Evolutionary conservation across 1,284 basidiomycete genomes (phyloP).

Genomic region (Wolfiporia cocos): DNA sequence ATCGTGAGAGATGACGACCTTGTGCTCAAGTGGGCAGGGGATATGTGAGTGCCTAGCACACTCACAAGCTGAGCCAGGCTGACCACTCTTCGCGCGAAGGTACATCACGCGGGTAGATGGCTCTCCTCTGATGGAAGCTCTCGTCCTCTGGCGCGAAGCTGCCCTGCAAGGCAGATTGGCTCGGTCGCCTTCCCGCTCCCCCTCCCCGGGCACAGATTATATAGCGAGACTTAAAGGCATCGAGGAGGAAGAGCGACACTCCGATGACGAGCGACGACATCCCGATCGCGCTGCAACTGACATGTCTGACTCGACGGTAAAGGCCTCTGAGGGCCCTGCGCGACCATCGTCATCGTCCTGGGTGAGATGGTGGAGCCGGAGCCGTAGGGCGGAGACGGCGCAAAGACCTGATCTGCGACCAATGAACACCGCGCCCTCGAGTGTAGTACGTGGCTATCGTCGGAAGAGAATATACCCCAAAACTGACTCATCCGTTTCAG

Average conservation of each 20-base stretch:
- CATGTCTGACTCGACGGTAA: conserved; percentile 3
- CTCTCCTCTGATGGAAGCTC: conserved; percentile 61
- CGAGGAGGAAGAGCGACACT: conserved; percentile 27
- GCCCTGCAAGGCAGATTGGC: conserved; percentile 32
- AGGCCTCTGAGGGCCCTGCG: conserved; percentile 30
- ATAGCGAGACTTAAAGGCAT: conserved; percentile 19
- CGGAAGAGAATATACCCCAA: conserved; percentile 4
- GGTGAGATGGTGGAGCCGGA: conserved; percentile 73
- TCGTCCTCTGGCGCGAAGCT: conserved; percentile 53
- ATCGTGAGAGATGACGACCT: conserved; percentile 51
- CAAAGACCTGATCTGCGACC: conserved; percentile 20
- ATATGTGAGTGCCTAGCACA: conserved; percentile 33
- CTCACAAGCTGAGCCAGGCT: background rate
- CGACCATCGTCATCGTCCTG: conserved; percentile 56
- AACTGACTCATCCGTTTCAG: background rate
- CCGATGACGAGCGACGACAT: conserved; percentile 19
- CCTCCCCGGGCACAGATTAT: conserved; percentile 25
- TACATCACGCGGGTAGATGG: conserved; percentile 59
- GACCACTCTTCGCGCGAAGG: conserved; percentile 23
- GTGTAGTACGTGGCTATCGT: conserved; percentile 9
- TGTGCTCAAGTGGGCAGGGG: conserved; percentile 60
- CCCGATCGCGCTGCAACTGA: conserved; percentile 12
- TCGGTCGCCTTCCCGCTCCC: conserved; percentile 24
- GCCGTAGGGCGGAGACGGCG: conserved; percentile 30
- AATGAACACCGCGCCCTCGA: conserved; percentile 17